phyloP scores from a whole-genome alignment of 2,329 filamentous ascomycete species.

The Chaetomiaceae sp. region DNA sequence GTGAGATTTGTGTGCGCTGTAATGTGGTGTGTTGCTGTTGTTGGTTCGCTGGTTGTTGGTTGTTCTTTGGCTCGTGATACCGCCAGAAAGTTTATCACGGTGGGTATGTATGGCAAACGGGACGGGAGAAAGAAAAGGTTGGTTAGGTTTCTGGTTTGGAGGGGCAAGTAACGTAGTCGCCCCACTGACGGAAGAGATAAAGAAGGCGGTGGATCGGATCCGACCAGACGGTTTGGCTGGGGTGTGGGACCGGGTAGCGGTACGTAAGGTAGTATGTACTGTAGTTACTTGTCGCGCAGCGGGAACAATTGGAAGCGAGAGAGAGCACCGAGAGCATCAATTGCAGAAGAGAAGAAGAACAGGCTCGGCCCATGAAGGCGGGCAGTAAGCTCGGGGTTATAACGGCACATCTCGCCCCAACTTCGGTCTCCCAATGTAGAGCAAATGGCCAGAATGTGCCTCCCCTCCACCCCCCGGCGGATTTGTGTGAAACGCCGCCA shows the following conservation, averaged over 20 bases:
- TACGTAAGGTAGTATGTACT: too few relatives aligned
- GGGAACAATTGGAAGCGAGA: too few relatives aligned
- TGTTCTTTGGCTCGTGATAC: not conserved
- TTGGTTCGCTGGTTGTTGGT: too few relatives aligned
- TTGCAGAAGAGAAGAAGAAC: slow-evolving; percentile 2
- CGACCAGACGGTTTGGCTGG: slow-evolving; percentile 1
- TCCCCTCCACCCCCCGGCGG: too few relatives aligned
- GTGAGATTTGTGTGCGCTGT: not conserved
- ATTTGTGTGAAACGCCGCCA: slow-evolving; percentile 23
- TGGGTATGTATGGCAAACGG: too few relatives aligned
- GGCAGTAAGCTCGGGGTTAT: not conserved
- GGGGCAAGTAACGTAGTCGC: slow-evolving; percentile 6
- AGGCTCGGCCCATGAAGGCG: not conserved
- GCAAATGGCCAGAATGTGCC: not conserved
- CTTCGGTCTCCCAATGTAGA: slow-evolving; percentile 5
- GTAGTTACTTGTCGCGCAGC: too few relatives aligned
- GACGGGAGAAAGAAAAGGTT: not conserved
- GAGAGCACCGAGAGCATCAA: too few relatives aligned
- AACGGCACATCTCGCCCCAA: not conserved
- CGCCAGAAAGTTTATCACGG: not conserved
- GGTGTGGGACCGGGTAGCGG: too few relatives aligned
- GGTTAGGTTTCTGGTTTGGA: too few relatives aligned
- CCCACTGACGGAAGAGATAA: slow-evolving; percentile 8
- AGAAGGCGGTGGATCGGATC: slow-evolving; percentile 1
- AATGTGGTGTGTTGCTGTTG: too few relatives aligned